These are phyloP conservation scores for Aspergillus egyptiacus DNA, from an alignment of 495 filamentous ascomycete species.

Conservation along the genomic window DNA sequence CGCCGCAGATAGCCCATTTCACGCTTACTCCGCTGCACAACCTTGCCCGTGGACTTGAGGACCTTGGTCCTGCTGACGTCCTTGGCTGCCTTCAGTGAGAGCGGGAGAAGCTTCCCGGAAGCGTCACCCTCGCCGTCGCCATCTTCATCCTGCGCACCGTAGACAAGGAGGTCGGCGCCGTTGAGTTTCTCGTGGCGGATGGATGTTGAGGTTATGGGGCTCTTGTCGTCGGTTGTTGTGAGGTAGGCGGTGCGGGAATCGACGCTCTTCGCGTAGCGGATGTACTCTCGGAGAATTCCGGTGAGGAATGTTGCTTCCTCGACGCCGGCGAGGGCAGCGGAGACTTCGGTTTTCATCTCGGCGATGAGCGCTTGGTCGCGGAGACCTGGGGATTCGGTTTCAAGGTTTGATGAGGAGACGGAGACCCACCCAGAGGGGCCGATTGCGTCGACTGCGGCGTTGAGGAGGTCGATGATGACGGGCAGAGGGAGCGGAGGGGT, in stretches of 20 bases:
- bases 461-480: conserved; percentile 59
- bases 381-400: conserved; percentile 37
- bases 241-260: conserved; percentile 3
- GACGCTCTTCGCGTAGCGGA: conserved; percentile 55
- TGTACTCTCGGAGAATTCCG: conserved; percentile 62
- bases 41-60: conserved; percentile 46
- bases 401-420: conserved; percentile 31
- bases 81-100: conserved; percentile 64
- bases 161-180: conserved; percentile 39
- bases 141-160: conserved; percentile 28
- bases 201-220: conserved; percentile 16
- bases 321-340: conserved; percentile 68
- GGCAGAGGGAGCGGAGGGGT: conserved; percentile 45
- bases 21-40: conserved; percentile 55
- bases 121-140: conserved; percentile 33
- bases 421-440: conserved; percentile 77
- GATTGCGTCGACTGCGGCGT: conserved; percentile 75
- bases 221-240: not conserved
- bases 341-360: conserved; percentile 66
- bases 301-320: conserved; percentile 66
- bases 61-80: conserved; percentile 49
- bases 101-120: conserved; percentile 46
- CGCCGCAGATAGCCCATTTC: conserved; percentile 68
- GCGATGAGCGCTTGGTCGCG: conserved; percentile 57
- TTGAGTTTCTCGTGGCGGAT: conserved; percentile 39